Percentiles rank a stretch among this genome's conserved stretches.
These are phyloP conservation scores for Paramecium biaurelia DNA, from an alignment of 73 alveolate species.

Conservation along the genomic window DNA sequence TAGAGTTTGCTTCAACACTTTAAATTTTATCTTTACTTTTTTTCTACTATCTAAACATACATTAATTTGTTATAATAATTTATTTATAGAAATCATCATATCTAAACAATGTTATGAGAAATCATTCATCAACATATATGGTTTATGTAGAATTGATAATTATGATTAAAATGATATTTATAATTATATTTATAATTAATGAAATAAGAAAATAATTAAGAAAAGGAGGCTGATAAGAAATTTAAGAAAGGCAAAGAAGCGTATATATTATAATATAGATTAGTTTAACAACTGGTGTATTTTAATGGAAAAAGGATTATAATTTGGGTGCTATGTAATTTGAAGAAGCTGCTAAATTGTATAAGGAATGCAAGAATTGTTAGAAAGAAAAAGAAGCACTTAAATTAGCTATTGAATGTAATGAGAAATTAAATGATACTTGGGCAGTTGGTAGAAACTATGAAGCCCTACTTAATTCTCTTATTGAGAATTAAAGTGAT, in stretches of 20 bases:
- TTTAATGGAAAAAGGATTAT: conserved; percentile 50
- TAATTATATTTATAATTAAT: neutral
- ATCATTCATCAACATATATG: no score
- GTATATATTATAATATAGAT: neutral
- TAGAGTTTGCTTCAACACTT: no score
- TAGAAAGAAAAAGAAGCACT: conserved; percentile 1
- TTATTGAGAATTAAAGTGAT: neutral
- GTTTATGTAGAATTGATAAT: neutral
- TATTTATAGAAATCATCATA: no score
- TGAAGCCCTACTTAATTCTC: conserved; percentile 2
- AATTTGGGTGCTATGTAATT: conserved; percentile 41
- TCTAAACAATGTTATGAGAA: no score
- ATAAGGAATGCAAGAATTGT: neutral
- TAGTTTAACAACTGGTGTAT: conserved; percentile 36
- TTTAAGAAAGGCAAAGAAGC: conserved; percentile 52
- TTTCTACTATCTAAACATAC: no score
- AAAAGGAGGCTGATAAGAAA: conserved; percentile 24
- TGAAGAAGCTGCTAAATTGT: conserved; percentile 38
- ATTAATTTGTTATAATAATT: no score
- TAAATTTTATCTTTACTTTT: no score
- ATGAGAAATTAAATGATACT: conserved; percentile 36
- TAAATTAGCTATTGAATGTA: neutral
- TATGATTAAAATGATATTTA: neutral
- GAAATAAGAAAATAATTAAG: neutral
- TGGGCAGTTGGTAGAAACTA: conserved; percentile 53